These are phyloP conservation scores for Neocallimastix lanati DNA, from an alignment of 192 early-diverging fungal genomes.

Conservation along the genomic window DNA sequence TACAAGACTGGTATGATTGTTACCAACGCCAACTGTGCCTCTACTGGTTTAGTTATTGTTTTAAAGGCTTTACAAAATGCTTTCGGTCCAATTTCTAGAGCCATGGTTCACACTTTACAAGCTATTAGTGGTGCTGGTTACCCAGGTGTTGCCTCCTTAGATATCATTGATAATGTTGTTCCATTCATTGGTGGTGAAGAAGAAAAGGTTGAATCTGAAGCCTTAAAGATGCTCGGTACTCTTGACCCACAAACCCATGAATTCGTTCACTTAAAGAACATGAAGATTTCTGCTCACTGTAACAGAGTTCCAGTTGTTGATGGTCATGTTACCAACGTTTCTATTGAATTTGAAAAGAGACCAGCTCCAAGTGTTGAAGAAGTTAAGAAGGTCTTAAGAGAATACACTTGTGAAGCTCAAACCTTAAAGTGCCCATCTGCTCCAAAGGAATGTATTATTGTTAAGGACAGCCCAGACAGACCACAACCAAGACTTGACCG, in stretches of 20 bases:
- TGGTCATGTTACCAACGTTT: conserved; percentile 83
- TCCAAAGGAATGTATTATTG: conserved; percentile 53
- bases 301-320: conserved; percentile 93
- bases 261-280: conserved; percentile 28
- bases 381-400: conserved; percentile 45
- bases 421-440: conserved; percentile 56
- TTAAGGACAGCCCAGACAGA: conserved; percentile 50
- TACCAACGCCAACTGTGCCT: conserved; percentile 98
- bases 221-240: conserved; percentile 74
- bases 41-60: conserved; percentile 82
- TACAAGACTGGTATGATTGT: conserved; percentile 54
- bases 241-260: conserved; percentile 16
- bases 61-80: conserved; percentile 54
- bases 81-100: conserved; percentile 67
- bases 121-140: conserved; percentile 96
- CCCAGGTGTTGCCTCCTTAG: conserved; percentile 84
- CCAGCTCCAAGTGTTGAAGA: conserved; percentile 54
- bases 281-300: conserved; percentile 82
- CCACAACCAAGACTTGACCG: conserved; percentile 91
- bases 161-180: conserved; percentile 91
- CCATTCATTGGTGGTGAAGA: conserved; percentile 91
- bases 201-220: conserved; percentile 91
- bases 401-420: conserved; percentile 70
- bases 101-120: conserved; percentile 83
- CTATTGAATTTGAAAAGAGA: conserved; percentile 55